phyloP scores from a whole-genome alignment of 805 yeast genomes.

The Wickerhamiella spandovensis region DNA sequence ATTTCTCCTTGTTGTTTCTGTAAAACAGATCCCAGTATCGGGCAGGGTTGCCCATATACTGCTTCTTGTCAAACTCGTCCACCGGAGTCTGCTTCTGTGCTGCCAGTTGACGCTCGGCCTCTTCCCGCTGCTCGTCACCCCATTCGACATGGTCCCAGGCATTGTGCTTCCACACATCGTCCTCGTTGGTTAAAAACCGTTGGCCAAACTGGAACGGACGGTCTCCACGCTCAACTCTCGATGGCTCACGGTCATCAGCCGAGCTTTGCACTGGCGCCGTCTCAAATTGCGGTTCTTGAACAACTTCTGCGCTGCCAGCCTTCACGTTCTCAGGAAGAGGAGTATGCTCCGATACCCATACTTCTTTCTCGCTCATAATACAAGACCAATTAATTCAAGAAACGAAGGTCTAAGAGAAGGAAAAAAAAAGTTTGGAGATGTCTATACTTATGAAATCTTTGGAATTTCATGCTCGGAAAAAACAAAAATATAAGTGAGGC shows the following conservation, averaged over 20 bases:
- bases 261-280: not conserved
- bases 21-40: conserved; percentile 93
- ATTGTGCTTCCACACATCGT: conserved; percentile 74
- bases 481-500: conserved; percentile 1
- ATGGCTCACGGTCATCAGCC: conserved; percentile 5
- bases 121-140: conserved; percentile 76
- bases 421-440: not conserved
- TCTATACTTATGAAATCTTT: not conserved
- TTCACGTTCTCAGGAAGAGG: not conserved
- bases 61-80: conserved; percentile 63
- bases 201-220: conserved; percentile 89
- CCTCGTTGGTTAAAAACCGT: conserved; percentile 54
- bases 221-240: conserved; percentile 47
- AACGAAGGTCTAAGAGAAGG: not conserved
- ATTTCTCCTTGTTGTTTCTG: conserved; percentile 78
- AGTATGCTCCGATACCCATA: not conserved
- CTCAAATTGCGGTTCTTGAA: not conserved
- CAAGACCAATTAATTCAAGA: not conserved
- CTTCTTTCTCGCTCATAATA: not conserved
- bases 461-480: too few species aligned
- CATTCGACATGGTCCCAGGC: conserved; percentile 98
- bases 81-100: conserved; percentile 76
- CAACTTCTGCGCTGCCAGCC: not conserved
- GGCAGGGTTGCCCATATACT: conserved; percentile 77
- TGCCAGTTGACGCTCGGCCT: conserved; percentile 61